Conservation (phyloP, 768 basidiomycete species). For the Lyophyllum atratum region DNA sequence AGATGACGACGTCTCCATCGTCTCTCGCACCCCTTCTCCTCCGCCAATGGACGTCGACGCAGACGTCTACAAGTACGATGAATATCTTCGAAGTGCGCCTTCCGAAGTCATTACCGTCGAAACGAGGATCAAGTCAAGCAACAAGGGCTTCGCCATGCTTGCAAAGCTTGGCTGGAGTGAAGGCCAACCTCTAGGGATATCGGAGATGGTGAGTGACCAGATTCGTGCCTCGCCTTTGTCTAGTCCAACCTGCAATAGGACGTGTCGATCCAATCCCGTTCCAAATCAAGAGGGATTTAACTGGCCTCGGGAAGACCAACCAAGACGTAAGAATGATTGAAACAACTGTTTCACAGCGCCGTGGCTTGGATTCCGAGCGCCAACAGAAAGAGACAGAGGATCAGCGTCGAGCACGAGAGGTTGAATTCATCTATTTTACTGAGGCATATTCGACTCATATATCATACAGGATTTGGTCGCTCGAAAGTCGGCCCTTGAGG, state of each 20-base stretch:
- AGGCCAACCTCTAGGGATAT: conserved; percentile 75
- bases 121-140: conserved; percentile 75
- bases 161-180: conserved; percentile 83
- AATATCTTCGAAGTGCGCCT: conserved; percentile 50
- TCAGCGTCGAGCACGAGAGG: conserved; percentile 74
- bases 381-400: conserved; percentile 80
- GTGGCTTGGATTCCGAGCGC: conserved; percentile 79
- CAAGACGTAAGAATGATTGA: conserved; percentile 86
- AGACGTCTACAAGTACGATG: conserved; percentile 63
- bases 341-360: conserved; percentile 80
- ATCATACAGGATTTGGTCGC: conserved; percentile 58
- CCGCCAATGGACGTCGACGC: conserved; percentile 52
- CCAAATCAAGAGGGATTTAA: conserved; percentile 73
- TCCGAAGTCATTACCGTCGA: conserved; percentile 79
- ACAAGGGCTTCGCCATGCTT: conserved; percentile 81
- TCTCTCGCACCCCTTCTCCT: conserved; percentile 81
- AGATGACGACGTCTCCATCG: conserved; percentile 71
- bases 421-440: conserved; percentile 25
- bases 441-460: conserved; percentile 5
- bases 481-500: conserved; percentile 62
- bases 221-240: neutral
- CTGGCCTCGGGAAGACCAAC: conserved; percentile 76
- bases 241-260: conserved; percentile 40
- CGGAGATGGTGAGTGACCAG: conserved; percentile 62
- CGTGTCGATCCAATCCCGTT: conserved; percentile 86